These are phyloP conservation scores for Boletus tylopilopsis DNA, from an alignment of 768 basidiomycete species.

Conservation along the genomic window DNA sequence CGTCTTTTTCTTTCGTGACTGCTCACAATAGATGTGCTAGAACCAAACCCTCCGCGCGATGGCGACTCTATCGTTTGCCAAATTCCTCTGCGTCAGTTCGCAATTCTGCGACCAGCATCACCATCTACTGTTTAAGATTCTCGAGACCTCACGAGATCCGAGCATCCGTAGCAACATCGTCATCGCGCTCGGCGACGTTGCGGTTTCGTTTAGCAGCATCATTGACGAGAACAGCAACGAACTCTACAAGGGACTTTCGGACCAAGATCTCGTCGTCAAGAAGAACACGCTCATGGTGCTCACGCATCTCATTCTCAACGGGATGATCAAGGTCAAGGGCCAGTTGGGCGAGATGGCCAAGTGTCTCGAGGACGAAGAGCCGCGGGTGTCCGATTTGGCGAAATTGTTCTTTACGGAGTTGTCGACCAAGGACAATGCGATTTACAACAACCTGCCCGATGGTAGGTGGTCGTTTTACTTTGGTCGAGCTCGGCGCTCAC, in stretches of 20 bases:
- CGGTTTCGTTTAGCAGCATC: conserved; percentile 96
- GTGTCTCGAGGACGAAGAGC: conserved; percentile 89
- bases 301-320: conserved; percentile 93
- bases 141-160: conserved; percentile 87
- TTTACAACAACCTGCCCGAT: conserved; percentile 98
- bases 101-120: conserved; percentile 92
- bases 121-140: conserved; percentile 85
- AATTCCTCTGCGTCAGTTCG: conserved; percentile 93
- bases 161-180: conserved; percentile 94
- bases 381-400: conserved; percentile 87
- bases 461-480: conserved; percentile 41
- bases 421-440: conserved; percentile 96
- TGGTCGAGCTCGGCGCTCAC: background rate
- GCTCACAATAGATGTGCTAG: conserved; percentile 39
- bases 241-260: conserved; percentile 90
- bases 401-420: conserved; percentile 97
- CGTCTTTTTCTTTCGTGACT: background rate
- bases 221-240: conserved; percentile 97
- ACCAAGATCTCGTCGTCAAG: conserved; percentile 85
- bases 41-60: conserved; percentile 83
- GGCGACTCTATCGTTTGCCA: conserved; percentile 86
- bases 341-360: conserved; percentile 99
- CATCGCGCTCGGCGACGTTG: conserved; percentile 96
- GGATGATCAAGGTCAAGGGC: conserved; percentile 99
- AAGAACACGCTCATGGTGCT: conserved; percentile 99